These are phyloP conservation scores for Solanum sitiens DNA, from an alignment of 257 asterid species.

Conservation along the genomic window DNA sequence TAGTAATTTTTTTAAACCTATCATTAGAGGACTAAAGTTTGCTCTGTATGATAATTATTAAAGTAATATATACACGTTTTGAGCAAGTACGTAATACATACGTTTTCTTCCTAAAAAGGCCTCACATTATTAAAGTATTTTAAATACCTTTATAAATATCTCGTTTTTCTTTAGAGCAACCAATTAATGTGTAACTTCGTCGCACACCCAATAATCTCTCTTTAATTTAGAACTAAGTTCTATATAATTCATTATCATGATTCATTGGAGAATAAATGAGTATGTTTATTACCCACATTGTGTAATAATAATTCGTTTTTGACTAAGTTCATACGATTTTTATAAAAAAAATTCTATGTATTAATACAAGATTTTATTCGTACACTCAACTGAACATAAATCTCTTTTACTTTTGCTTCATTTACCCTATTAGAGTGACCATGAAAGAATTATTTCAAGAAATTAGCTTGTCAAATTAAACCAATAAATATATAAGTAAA, in stretches of 20 bases:
- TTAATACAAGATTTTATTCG: no score
- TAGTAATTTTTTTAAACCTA: no score
- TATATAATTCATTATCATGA: background rate
- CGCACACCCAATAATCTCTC: background rate
- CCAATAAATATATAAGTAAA: background rate
- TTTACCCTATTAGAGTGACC: background rate
- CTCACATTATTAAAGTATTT: background rate
- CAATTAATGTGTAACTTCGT: background rate
- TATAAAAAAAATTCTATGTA: no score
- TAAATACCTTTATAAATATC: background rate
- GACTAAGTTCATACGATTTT: background rate
- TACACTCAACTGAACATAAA: no score
- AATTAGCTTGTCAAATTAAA: background rate
- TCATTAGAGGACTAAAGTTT: background rate
- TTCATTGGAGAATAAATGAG: background rate
- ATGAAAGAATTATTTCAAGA: background rate
- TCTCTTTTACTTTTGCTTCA: no score
- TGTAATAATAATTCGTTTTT: no score
- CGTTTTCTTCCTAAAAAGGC: background rate
- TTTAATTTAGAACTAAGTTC: background rate
- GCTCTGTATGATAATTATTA: no score
- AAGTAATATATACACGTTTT: no score
- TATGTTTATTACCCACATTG: no score
- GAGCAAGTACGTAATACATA: background rate
- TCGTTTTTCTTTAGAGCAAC: background rate